Evolutionary conservation across 2,329 filamentous ascomycete genomes (phyloP), one percentile per base, ranked within the genome.

Genomic region (Metarhizium brunneum): DNA sequence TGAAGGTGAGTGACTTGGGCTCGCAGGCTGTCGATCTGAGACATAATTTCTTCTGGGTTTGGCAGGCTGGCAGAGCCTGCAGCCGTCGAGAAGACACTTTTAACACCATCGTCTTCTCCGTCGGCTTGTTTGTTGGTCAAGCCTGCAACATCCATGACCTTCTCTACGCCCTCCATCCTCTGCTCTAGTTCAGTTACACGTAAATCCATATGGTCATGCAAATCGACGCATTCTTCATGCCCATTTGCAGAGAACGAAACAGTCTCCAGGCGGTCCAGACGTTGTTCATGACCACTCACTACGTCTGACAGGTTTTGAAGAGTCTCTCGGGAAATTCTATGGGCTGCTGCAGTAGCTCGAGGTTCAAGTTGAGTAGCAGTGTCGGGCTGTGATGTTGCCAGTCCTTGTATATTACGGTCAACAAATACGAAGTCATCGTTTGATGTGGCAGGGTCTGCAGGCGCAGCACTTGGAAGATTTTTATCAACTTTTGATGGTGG

Each of bases 161-260:
- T 82, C 25, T 82, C 79, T 4, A 86, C 71, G 40, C 85, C 83
- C 20, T 82, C 79, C 10, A 86, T 71, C 47, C 81, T 77, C 32
- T 77, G 78, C 66, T 91, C 87, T 6, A 91, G 73, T 42, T 91
- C 87, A 1, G 83, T 79, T 7, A 91, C 74, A 25, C 87, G 81
- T 8, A 84, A 76, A 60, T 91, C 88, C 48, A 82, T 68, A 50
- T 82, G 71, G 38, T 90, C 87, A 62, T 88, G 79, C 54, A 80
- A 83, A 20, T 89, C 85, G 18, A 84, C 74, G 51, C 88, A 81
- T 42, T 88, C 85, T 25, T 90, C 87, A 50, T 87, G 79, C n/a
- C 79, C 78, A 18, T 78, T 76, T 47, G 81, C 77, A 29, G 83
- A 82, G 63, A 90, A 88, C 0, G 86, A 90, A 1, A 80, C 75